A percentile compares a stretch with the other conserved stretches of the same genome.
These are phyloP conservation scores for Aspergillus amoenus DNA, from an alignment of 2,329 filamentous ascomycete genomes.

Conservation along the genomic window DNA sequence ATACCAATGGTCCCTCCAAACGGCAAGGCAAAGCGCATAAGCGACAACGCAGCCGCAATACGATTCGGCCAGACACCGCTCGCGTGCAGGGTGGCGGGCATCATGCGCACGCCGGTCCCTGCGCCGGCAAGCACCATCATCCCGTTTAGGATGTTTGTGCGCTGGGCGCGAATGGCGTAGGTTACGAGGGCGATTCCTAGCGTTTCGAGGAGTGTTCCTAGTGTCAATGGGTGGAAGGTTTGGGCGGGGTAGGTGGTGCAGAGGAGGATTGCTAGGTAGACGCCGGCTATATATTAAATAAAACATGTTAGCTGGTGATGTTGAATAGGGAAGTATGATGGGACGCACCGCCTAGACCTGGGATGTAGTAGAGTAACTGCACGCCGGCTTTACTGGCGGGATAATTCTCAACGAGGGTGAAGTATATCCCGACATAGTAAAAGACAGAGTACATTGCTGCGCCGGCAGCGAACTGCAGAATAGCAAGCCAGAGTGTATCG, in stretches of 20 bases:
- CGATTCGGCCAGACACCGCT: conserved; percentile 60
- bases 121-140: conserved; percentile 66
- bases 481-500: conserved; percentile 62
- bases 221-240: conserved; percentile 59
- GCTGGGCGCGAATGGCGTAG: conserved; percentile 54
- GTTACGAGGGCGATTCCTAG: conserved; percentile 59
- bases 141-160: conserved; percentile 56
- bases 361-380: conserved; percentile 63
- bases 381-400: conserved; percentile 52
- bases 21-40: conserved; percentile 60
- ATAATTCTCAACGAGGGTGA: conserved; percentile 60
- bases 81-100: conserved; percentile 63
- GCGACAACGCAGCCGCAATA: conserved; percentile 59
- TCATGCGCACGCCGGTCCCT: conserved; percentile 65
- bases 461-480: conserved; percentile 61
- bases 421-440: conserved; percentile 70
- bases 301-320: neutral
- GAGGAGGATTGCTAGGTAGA: conserved; percentile 57
- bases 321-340: too few species aligned
- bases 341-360: conserved; percentile 57
- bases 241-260: conserved; percentile 63
- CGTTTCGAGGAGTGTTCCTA: conserved; percentile 58
- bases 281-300: conserved; percentile 43
- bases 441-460: conserved; percentile 56
- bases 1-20: conserved; percentile 66